Conservation (phyloP, 1,284 basidiomycete species). For the Ustilago esculenta region DNA sequence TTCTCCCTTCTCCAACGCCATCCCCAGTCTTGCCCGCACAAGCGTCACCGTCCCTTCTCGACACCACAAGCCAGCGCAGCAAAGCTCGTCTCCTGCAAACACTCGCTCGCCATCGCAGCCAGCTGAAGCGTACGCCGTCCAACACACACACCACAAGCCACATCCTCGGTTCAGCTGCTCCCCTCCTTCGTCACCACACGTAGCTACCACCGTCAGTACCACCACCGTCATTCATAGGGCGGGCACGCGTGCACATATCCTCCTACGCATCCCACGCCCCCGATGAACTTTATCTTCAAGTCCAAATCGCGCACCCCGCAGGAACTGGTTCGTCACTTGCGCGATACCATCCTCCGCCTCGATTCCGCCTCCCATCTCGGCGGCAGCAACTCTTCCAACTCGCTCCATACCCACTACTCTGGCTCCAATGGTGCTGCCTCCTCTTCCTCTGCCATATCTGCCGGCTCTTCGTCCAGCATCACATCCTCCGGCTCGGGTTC, state of each 20-base stretch:
- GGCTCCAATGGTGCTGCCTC: constrained; percentile 21
- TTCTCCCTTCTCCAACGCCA: constrained; percentile 1
- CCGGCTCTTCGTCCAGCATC: constrained; percentile 9
- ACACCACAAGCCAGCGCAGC: too few relatives aligned
- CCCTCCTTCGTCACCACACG: background rate
- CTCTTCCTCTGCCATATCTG: constrained; percentile 10
- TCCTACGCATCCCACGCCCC: constrained; percentile 6
- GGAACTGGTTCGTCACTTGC: constrained; percentile 59
- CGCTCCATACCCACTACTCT: constrained; percentile 19
- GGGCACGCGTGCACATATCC: too few relatives aligned
- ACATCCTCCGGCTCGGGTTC: constrained; percentile 13
- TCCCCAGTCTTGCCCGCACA: too few relatives aligned
- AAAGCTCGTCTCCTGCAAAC: background rate
- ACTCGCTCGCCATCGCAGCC: background rate
- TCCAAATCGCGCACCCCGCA: constrained; percentile 59
- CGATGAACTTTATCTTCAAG: constrained; percentile 67
- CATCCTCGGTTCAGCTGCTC: background rate
- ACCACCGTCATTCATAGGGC: background rate
- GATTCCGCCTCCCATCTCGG: constrained; percentile 37
- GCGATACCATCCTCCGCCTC: constrained; percentile 56
- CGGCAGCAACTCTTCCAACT: constrained; percentile 27
- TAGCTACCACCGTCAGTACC: background rate
- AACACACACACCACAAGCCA: too few relatives aligned
- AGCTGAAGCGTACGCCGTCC: background rate
- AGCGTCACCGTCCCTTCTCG: too few relatives aligned